phyloP scores from a whole-genome alignment of 345 rosid genomes.

The Laguncularia racemosa region DNA sequence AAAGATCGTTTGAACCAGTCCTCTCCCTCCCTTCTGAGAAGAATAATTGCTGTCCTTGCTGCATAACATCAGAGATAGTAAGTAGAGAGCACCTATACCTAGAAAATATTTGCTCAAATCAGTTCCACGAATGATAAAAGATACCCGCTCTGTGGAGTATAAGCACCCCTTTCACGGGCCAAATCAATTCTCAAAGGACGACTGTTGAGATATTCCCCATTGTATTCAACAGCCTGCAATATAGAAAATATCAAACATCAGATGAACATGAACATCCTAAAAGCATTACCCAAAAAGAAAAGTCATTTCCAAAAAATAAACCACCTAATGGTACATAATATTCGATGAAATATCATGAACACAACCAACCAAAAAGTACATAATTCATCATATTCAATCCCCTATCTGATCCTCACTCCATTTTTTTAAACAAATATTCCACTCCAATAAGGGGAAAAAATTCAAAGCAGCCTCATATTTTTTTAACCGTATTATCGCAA shows the following conservation, averaged over 20 bases:
- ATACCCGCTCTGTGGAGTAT: slow-evolving; percentile 67
- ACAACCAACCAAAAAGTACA: too few relatives aligned
- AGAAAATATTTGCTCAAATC: neutral
- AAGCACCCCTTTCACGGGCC: slow-evolving; percentile 61
- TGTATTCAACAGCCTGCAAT: slow-evolving; percentile 53
- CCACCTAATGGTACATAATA: too few relatives aligned
- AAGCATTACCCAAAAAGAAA: too few relatives aligned
- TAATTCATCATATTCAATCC: neutral
- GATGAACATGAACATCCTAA: neutral
- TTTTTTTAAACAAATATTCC: too few relatives aligned
- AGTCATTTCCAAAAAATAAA: too few relatives aligned
- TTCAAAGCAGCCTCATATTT: too few relatives aligned
- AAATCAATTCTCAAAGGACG: slow-evolving; percentile 65
- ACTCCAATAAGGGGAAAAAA: too few relatives aligned
- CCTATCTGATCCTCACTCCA: too few relatives aligned
- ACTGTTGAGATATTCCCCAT: slow-evolving; percentile 40
- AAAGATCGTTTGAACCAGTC: slow-evolving; percentile 30
- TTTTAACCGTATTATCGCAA: neutral
- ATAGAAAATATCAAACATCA: too few relatives aligned
- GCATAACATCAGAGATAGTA: slow-evolving; percentile 7
- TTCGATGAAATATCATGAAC: too few relatives aligned
- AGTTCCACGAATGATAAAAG: neutral
- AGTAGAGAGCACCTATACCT: neutral
- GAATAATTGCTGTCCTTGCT: slow-evolving; percentile 40
- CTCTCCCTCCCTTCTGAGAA: slow-evolving; percentile 42